A percentile compares a stretch with the other conserved stretches of the same genome.
Evolutionary conservation across 495 filamentous ascomycete species (phyloP).

Genomic region (Peziza echinospora): DNA sequence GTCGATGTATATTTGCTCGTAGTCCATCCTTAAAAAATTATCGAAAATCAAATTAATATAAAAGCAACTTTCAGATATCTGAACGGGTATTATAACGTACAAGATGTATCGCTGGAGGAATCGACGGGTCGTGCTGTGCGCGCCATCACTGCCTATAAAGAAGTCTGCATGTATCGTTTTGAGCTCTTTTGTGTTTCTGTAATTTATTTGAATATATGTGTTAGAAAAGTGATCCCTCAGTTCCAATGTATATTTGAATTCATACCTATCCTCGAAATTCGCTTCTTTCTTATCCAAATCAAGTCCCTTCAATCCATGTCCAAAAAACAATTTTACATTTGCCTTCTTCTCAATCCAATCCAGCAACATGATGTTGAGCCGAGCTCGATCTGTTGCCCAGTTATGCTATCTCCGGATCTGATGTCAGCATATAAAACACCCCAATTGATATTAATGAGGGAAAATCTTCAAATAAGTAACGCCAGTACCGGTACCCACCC

Average conservation of each 20-base stretch:
- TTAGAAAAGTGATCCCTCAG: too few relatives aligned
- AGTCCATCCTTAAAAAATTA: slow-evolving; percentile 47
- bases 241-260: neutral
- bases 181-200: slow-evolving; percentile 22
- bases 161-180: slow-evolving; percentile 70
- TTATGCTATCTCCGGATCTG: slow-evolving; percentile 27
- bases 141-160: slow-evolving; percentile 88
- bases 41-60: too few relatives aligned
- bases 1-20: slow-evolving; percentile 89
- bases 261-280: slow-evolving; percentile 53
- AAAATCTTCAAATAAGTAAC: neutral
- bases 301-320: slow-evolving; percentile 72
- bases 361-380: slow-evolving; percentile 65
- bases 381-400: slow-evolving; percentile 49
- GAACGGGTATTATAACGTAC: slow-evolving; percentile 8
- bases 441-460: neutral
- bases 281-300: slow-evolving; percentile 58
- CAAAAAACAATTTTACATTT: slow-evolving; percentile 80
- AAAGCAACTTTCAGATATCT: too few relatives aligned
- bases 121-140: slow-evolving; percentile 71
- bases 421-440: slow-evolving; percentile 1
- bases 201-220: neutral
- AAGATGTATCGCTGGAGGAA: slow-evolving; percentile 71
- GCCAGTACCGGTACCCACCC: slow-evolving; percentile 30
- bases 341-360: slow-evolving; percentile 62